A percentile compares a stretch with the other conserved stretches of the same genome.
These are phyloP conservation scores for Kwoniella europaea DNA, from an alignment of 768 basidiomycete species.

Conservation along the genomic window DNA sequence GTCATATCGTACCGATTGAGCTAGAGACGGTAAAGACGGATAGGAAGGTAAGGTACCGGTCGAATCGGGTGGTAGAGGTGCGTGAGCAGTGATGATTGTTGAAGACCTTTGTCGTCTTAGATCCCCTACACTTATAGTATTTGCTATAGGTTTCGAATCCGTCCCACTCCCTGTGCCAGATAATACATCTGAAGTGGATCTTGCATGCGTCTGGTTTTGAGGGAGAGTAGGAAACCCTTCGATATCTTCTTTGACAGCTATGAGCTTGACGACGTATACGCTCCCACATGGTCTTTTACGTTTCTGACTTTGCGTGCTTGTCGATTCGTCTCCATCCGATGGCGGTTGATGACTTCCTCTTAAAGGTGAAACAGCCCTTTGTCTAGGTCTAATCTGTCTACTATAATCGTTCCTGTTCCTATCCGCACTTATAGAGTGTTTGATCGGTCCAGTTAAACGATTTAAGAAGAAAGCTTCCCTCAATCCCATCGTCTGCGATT, in stretches of 20 bases:
- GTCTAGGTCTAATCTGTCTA: slow-evolving; percentile 3
- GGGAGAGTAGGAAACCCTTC: slow-evolving; percentile 18
- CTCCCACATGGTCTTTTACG: slow-evolving; percentile 24
- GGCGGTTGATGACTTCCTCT: slow-evolving; percentile 12
- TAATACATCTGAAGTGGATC: slow-evolving; percentile 41
- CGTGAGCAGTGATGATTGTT: slow-evolving; percentile 28
- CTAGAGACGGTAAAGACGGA: slow-evolving; percentile 41
- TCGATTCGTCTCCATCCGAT: background rate
- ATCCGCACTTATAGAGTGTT: background rate
- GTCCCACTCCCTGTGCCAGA: background rate
- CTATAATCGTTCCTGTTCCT: background rate
- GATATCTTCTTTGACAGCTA: slow-evolving; percentile 49
- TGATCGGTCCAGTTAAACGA: slow-evolving; percentile 34
- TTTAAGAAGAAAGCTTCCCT: slow-evolving; percentile 60
- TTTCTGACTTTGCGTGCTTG: background rate
- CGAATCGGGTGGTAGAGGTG: slow-evolving; percentile 11
- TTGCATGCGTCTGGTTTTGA: slow-evolving; percentile 16
- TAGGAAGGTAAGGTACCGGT: slow-evolving; percentile 25
- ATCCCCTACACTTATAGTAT: background rate
- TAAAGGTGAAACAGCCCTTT: slow-evolving; percentile 24
- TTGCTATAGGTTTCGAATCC: background rate
- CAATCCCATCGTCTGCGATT: slow-evolving; percentile 58
- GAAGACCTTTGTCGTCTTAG: slow-evolving; percentile 37
- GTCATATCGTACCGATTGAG: slow-evolving; percentile 23
- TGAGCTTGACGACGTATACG: slow-evolving; percentile 46